phyloP scores from a whole-genome alignment of 2,329 filamentous ascomycete species.

The Stagonosporopsis rhizophila region DNA sequence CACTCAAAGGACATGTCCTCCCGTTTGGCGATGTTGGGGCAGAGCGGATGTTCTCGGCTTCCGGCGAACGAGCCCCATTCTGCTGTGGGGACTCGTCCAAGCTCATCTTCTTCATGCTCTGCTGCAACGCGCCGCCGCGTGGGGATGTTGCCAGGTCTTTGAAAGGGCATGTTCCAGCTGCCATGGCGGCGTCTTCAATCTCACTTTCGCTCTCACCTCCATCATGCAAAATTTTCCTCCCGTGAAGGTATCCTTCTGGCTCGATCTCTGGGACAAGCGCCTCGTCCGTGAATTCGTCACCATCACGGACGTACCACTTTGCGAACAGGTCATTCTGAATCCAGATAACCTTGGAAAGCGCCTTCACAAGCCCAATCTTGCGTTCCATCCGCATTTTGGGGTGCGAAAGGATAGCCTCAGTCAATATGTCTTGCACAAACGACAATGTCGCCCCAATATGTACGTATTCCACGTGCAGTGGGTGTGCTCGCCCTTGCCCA shows the following conservation, averaged over 20 bases:
- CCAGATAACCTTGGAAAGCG: conserved; percentile 82
- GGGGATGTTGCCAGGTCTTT: conserved; percentile 34
- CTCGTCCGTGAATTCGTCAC: conserved; percentile 64
- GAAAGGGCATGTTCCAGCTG: conserved; percentile 40
- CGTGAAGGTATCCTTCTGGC: conserved; percentile 47
- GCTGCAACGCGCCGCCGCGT: conserved; percentile 15
- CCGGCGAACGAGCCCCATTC: conserved; percentile 14
- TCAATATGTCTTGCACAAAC: conserved; percentile 79
- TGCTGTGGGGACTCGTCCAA: conserved; percentile 20
- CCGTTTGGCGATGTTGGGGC: conserved; percentile 18
- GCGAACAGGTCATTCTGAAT: conserved; percentile 87
- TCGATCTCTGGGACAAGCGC: conserved; percentile 50
- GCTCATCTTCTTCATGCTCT: conserved; percentile 17
- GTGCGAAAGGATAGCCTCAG: conserved; percentile 76
- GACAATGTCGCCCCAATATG: conserved; percentile 76
- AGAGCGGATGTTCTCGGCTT: conserved; percentile 22
- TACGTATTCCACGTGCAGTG: conserved; percentile 80
- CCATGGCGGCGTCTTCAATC: conserved; percentile 33
- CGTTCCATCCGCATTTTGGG: conserved; percentile 69
- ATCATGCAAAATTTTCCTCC: conserved; percentile 42
- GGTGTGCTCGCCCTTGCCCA: conserved; percentile 73
- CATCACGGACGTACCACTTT: conserved; percentile 78
- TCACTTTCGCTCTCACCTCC: conserved; percentile 41
- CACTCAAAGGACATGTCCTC: conserved; percentile 10
- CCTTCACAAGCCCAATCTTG: conserved; percentile 77